A percentile compares a stretch with the other conserved stretches of the same genome.
These are phyloP conservation scores for Malassezia sympodialis DNA, from an alignment of 1,284 basidiomycete species.

Conservation along the genomic window DNA sequence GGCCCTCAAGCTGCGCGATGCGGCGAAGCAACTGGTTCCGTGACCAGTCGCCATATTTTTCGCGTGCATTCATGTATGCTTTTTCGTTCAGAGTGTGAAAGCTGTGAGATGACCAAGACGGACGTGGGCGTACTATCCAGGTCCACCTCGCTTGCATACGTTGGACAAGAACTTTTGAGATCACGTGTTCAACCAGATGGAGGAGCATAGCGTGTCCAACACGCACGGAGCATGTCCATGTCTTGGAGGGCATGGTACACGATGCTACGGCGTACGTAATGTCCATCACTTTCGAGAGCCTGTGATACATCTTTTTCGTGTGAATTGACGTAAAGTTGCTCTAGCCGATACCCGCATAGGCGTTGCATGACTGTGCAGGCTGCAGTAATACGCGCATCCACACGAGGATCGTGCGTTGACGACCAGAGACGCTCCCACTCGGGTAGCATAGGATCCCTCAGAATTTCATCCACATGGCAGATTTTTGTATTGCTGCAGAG, in stretches of 20 bases:
- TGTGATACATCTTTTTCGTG: conserved; percentile 1
- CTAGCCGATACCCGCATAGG: background rate
- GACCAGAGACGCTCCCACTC: background rate
- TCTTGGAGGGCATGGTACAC: conserved; percentile 14
- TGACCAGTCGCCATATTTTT: conserved; percentile 26
- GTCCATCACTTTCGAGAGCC: background rate
- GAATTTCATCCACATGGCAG: background rate
- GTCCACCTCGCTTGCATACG: background rate
- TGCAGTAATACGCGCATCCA: background rate
- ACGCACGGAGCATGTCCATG: conserved; percentile 1
- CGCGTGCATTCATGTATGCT: conserved; percentile 22
- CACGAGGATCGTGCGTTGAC: background rate
- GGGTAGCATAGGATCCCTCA: background rate
- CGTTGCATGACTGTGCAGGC: background rate
- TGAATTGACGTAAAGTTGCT: background rate
- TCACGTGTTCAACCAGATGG: background rate
- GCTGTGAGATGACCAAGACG: background rate
- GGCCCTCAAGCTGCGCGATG: conserved; percentile 30
- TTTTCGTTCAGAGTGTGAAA: background rate
- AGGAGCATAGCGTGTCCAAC: background rate
- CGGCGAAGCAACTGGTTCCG: conserved; percentile 24
- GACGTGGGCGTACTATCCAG: background rate
- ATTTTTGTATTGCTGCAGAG: background rate
- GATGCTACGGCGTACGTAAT: background rate
- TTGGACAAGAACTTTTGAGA: background rate